A percentile compares a stretch with the other conserved stretches of the same genome.
Evolutionary conservation across 768 basidiomycete genomes (phyloP).

Genomic region (Lactarius vividus): DNA sequence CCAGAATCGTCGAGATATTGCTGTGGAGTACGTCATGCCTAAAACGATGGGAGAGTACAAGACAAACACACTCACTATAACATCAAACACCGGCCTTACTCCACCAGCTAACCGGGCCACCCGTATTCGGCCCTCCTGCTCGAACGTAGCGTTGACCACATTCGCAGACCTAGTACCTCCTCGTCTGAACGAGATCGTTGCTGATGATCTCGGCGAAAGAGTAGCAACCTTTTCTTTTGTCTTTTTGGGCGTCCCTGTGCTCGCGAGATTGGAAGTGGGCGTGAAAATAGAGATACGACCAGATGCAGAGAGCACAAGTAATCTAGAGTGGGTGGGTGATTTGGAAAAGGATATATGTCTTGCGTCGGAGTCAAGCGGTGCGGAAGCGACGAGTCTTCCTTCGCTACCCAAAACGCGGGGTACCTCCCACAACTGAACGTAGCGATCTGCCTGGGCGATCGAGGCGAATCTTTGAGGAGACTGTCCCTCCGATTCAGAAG

Average conservation of each 20-base stretch:
- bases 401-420: constrained; percentile 41
- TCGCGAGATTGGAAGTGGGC: constrained; percentile 46
- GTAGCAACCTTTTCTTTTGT: constrained; percentile 48
- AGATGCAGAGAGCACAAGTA: constrained; percentile 56
- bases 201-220: constrained; percentile 51
- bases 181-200: constrained; percentile 43
- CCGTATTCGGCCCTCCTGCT: constrained; percentile 44
- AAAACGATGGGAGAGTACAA: constrained; percentile 1
- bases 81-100: constrained; percentile 56
- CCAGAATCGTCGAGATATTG: constrained; percentile 53
- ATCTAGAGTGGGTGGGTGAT: constrained; percentile 37
- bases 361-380: constrained; percentile 65
- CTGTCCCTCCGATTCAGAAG: constrained; percentile 35
- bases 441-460: constrained; percentile 59
- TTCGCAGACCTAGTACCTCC: constrained; percentile 35
- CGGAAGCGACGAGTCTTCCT: constrained; percentile 56
- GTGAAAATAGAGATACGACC: constrained; percentile 59
- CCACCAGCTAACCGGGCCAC: constrained; percentile 56
- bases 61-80: constrained; percentile 47
- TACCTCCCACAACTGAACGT: constrained; percentile 60
- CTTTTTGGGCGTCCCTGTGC: constrained; percentile 40
- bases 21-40: constrained; percentile 35
- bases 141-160: constrained; percentile 49
- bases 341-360: constrained; percentile 38
- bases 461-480: constrained; percentile 52